Evolutionary conservation across 108 stramenopile genomes (phyloP), one percentile per base, ranked within the genome.

Genomic region (Cyclotella atomus): DNA sequence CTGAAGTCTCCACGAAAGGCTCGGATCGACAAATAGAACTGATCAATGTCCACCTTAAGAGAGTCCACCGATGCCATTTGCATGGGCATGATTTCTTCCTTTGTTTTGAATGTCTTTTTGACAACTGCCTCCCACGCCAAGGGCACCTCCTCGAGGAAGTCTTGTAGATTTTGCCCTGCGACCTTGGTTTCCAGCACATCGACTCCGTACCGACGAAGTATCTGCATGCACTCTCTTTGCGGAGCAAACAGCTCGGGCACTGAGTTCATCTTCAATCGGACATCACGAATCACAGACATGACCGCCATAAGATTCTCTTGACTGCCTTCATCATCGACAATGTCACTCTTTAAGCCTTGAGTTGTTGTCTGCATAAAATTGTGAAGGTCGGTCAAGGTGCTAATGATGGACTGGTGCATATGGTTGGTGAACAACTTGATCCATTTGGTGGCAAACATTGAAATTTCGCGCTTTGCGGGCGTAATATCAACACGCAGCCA

Each of bases 81-180:
- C 74, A 95, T 72, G 15, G 92, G 91, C 28, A 95, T 54, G 25
- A 96, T 95, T 55, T 92, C 90, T 67, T 96, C 95, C 72, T 95
- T 94, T 60, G 92, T 95, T 46, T 83, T 80, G 73, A 87, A 92
- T 12, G 92, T 93, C 68, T 91, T 86, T 49, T 94, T 92, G 28
- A 90, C 85, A 21, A 95, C 71, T 23, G 82, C 83, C n/a, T 95
- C 93, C 94, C 94, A 96, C 34, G 77, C 72, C 54, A 92, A 64
- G 27, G 91, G 91, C 1, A 88, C 89, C 56, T 91, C 94, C 46
- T 96, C 95, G 27, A 96, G 85, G 77, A 86, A 95, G 28, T 94
- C 89, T 62, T 91, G 84, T 5, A 87, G 63, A 33, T 38, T 73
- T 21, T 53, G 74, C 27, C 73, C 83, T 29, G 62, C 75, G 12